Base-by-base conservation (phyloP, 306 rosid species). In the Geum urbanum region DNA sequence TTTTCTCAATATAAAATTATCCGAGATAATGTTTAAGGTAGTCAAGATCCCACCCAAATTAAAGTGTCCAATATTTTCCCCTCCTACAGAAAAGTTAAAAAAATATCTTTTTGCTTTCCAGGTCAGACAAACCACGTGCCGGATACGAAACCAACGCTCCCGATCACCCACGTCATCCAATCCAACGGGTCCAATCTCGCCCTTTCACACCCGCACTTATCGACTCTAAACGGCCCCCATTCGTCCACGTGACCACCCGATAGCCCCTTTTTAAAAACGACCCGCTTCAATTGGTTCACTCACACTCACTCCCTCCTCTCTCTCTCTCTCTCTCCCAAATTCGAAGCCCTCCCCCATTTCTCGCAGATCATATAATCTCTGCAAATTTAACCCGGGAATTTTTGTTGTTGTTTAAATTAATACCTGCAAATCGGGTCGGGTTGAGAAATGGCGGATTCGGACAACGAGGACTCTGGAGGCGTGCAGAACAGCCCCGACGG, bases 381-480 rank as follows among this genome's bases (percentile, higher is more conserved):
- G 32, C 32, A 27, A 27, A 27, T 27, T 27, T 27, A 27, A 27
- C 32, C 32, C 32, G 32, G 2, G 2, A 27, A 27, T 27, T 27
- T 27, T 27, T 27, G 32, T n/a, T n/a, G n/a, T n/a, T 2, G 32
- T 27, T 27, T 27, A 2, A 27, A 27, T 27, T 27, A n/a, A 27
- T 27, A n/a, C n/a, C n/a, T n/a, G n/a, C 32, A 27, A 27, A 27
- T 27, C 32, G 32, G 32, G 32, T 27, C 32, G 32, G 32, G 32
- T 27, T 27, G 32, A 27, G 32, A 27, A 27, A 55, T 91, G 97
- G 92, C 91, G 44, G 96, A 91, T 77, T 91, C 97, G 8, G 97
- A 91, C 82, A 85, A 91, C 87, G 97, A 27, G 32, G 32, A 91
- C 5, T 88, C 96, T 4, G 96, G 84, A 0, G 95, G 97, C 0